Evolutionary conservation across 306 rosid species (phyloP), one percentile per base, ranked within the genome.

Genomic region (Luffa acutangula): DNA sequence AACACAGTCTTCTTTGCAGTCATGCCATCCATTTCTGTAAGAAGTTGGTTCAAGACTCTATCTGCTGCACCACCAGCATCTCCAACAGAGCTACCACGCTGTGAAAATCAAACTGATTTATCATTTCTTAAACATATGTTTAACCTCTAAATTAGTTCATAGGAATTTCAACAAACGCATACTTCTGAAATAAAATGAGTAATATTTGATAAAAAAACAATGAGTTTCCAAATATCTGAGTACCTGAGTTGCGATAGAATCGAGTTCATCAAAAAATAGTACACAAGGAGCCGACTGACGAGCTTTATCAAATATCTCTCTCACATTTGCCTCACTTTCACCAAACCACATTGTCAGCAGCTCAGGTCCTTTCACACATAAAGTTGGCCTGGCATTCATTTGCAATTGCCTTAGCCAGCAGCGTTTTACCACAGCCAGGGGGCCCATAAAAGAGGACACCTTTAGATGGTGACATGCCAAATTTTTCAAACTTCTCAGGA

Each of bases 21-120:
- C 92, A 90, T 88, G 20, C 95, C 95, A 80, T 90, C 95, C 95
- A 90, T 90, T 86, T 90, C 92, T 43, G 95, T 88, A 43, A 89
- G 83, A 18, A 90, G 89, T 83, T 91, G 96, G 85, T 91, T 91
- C 87, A 89, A 78, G 78, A 91, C 96, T 81, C 96, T 86, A 81
- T 91, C 93, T 45, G 90, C 89, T 66, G 91, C 90, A 71, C 96
- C 96, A 10, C 96, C 93, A 46, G 89, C 93, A 81, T 87, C 93
- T 69, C 96, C 93, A 18, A 21, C 82, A 17, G 92, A 89, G 57
- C 80, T 60, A 6, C 96, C 93, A 79, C 91, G 85, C 93, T 91
- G 86, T 72, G 78, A 33, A 69, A 80, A 77, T 64, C 59, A 36
- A 53, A 72, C 74, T 1, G 8, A 52, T 73, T 49, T 45, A 41